These are phyloP conservation scores for Chamaecyparis obtusa DNA, from an alignment of 75 land plant genomes.

Conservation along the genomic window DNA sequence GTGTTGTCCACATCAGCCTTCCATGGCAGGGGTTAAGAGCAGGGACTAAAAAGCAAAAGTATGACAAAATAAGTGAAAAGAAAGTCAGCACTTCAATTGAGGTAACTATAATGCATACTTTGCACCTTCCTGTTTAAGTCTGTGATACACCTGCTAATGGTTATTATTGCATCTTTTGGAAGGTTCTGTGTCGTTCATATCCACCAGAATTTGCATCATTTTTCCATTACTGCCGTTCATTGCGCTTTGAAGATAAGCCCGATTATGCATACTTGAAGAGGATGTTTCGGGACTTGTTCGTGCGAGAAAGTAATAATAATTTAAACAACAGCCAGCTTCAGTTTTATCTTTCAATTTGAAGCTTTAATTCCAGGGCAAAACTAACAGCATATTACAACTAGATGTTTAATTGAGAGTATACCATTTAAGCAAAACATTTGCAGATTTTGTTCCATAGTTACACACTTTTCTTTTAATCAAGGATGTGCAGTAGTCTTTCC, in stretches of 20 bases:
- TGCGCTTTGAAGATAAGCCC: constrained; percentile 85
- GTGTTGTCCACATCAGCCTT: constrained; percentile 48
- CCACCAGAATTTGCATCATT: constrained; percentile 80
- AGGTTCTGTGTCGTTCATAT: constrained; percentile 84
- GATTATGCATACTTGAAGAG: constrained; percentile 85
- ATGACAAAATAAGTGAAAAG: constrained; percentile 96
- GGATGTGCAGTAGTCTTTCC: background rate
- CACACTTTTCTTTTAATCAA: background rate
- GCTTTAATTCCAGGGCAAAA: background rate
- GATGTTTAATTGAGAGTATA: background rate
- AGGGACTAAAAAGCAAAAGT: constrained; percentile 95
- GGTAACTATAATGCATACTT: constrained; percentile 28
- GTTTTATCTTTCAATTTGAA: background rate
- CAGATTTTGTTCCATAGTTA: background rate
- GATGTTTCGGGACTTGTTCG: constrained; percentile 77
- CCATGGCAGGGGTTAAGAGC: constrained; percentile 99
- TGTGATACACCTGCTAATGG: background rate
- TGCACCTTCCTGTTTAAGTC: background rate
- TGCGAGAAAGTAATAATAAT: constrained; percentile 60
- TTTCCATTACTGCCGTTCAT: constrained; percentile 74
- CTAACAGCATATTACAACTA: background rate
- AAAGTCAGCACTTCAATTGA: constrained; percentile 92
- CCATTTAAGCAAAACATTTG: background rate
- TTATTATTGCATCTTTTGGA: constrained; percentile 5
- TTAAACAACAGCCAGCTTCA: background rate